Base-by-base conservation (phyloP, 78 protist genomes). In the Tieghemostelium lacteum region DNA sequence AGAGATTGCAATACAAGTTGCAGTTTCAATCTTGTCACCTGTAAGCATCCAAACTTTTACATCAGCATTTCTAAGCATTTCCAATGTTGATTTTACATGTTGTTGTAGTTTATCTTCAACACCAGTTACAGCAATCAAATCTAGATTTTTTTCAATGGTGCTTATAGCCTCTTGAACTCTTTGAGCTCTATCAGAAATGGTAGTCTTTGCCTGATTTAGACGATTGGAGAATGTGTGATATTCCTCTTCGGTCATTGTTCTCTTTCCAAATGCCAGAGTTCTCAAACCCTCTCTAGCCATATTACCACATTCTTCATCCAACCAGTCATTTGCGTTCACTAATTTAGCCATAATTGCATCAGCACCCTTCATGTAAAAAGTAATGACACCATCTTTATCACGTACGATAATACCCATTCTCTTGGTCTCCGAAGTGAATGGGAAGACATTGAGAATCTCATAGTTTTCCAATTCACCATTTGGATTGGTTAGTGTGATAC, bases 41-140 rank as follows among this genome's bases (percentile, higher is more conserved):
- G 99, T 98, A n/a, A 98, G 91, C 99, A 98, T 97, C 99, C 99
- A 98, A 24, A 95, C 88, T 14, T 91, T 93, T 26, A 98, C 89
- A 49, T 95, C 98, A 0, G 98, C 98, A 67, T 94, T 92, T 39
- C 97, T 52, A 20, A 98, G 76, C 73, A 34, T 75, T 67, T 97
- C 99, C 28, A 98, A 88, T 31, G 98, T 96, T 2, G 71, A 19
- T 50, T 70, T 72, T 28, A 97, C 99, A 19, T 92, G 86, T 26
- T 92, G 85, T 63, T 89, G 96, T 0, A 87, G 50, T 24, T 72
- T 87, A 40, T 97, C 98, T 45, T 98, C 98, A 10, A 98, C 98
- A 60, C 98, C 98, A 19, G 98, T 92, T n/a, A 97, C 71, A 33
- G 96, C 91, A 24, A 97, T 77, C 55, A 96, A 69, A 36, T 69